phyloP scores from a whole-genome alignment of 495 filamentous ascomycete species.

The Aspergillus conjunctus region DNA sequence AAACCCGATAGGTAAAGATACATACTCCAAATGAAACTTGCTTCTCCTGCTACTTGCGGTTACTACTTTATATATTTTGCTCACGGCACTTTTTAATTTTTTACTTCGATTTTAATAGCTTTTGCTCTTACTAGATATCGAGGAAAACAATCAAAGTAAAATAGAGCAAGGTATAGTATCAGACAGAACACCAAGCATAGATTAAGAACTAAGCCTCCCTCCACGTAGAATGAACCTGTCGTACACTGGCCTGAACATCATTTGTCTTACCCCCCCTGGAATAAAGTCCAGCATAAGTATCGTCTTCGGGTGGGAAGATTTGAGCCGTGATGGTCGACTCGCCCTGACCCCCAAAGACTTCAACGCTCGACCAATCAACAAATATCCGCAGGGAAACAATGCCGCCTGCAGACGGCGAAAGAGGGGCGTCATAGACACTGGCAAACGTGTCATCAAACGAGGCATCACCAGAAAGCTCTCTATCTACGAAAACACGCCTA shows the following conservation, averaged over 20 bases:
- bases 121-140: no score
- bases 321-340: slow-evolving; percentile 39
- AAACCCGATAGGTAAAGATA: no score
- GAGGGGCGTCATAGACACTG: slow-evolving; percentile 30
- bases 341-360: slow-evolving; percentile 38
- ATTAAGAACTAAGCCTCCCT: no score
- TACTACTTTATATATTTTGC: no score
- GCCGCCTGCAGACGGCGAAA: slow-evolving; percentile 20
- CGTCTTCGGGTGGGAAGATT: slow-evolving; percentile 33
- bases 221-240: no score
- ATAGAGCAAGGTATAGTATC: no score
- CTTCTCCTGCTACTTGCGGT: no score
- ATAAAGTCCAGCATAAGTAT: slow-evolving; percentile 28
- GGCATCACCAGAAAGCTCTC: slow-evolving; percentile 30
- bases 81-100: no score
- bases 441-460: slow-evolving; percentile 34
- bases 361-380: slow-evolving; percentile 40
- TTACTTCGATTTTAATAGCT: no score
- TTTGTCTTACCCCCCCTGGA: slow-evolving; percentile 25
- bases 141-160: no score
- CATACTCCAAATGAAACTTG: no score
- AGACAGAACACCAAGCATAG: no score
- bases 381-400: slow-evolving; percentile 31
- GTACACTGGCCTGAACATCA: slow-evolving; percentile 15
- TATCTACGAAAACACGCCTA: slow-evolving; percentile 36